A percentile compares a stretch with the other conserved stretches of the same genome.
These are phyloP conservation scores for Aspergillus pseudotamarii DNA, from an alignment of 2,329 filamentous ascomycete genomes.

Conservation along the genomic window DNA sequence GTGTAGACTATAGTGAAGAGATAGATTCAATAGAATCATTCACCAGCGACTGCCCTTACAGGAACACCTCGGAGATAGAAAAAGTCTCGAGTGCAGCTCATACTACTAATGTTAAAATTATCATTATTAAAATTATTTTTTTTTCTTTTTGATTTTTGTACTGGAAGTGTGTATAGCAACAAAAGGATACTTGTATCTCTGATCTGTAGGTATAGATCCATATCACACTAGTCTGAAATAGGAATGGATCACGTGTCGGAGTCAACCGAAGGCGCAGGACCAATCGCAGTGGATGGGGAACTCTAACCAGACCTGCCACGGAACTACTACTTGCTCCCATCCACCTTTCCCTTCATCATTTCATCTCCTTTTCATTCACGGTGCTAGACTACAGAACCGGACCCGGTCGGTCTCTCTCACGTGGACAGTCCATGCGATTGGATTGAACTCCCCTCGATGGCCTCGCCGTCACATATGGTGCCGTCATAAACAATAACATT, in stretches of 20 bases:
- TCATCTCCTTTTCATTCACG: not conserved
- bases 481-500: constrained; percentile 11
- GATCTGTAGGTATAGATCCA: not conserved
- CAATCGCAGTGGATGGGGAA: not conserved
- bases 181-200: not conserved
- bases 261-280: not conserved
- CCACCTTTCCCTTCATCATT: not conserved
- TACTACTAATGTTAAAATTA: too few relatives aligned
- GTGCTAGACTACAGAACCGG: not conserved
- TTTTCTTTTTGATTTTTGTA: not conserved
- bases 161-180: not conserved
- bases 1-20: not conserved
- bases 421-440: constrained; percentile 15
- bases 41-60: not conserved
- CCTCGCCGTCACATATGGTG: constrained; percentile 26
- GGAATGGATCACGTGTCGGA: not conserved
- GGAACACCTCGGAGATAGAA: not conserved
- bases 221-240: not conserved
- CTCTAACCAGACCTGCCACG: not conserved
- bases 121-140: too few relatives aligned
- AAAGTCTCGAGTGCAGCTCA: not conserved
- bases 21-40: not conserved
- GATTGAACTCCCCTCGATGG: constrained; percentile 22
- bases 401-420: constrained; percentile 13
- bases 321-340: not conserved